phyloP scores from a whole-genome alignment of 2,329 filamentous ascomycete species.

The Ilyonectria destructans region DNA sequence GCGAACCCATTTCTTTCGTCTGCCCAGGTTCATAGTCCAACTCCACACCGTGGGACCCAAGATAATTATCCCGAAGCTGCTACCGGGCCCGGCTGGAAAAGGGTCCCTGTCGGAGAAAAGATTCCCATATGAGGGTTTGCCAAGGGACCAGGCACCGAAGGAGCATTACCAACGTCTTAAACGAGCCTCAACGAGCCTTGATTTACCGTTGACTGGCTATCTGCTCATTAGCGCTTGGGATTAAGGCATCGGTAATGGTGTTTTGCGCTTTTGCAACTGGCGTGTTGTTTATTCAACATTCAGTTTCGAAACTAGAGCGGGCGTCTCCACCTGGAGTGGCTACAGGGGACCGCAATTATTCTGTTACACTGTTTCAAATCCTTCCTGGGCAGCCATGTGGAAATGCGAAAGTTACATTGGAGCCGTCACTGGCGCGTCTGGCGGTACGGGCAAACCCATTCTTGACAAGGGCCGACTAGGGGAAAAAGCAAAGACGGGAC shows the following conservation, averaged over 20 bases:
- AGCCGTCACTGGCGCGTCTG: slow-evolving; percentile 9
- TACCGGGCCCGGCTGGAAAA: neutral
- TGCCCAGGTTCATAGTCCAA: slow-evolving; percentile 5
- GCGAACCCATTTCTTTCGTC: slow-evolving; percentile 11
- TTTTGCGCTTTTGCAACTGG: neutral
- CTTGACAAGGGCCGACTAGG: neutral
- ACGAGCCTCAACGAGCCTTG: neutral
- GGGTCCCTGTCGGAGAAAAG: neutral
- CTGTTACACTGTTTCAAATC: slow-evolving; percentile 1
- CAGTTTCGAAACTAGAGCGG: slow-evolving; percentile 1
- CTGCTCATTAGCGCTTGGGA: neutral
- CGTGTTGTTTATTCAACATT: neutral
- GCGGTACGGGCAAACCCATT: neutral
- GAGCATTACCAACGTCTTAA: neutral
- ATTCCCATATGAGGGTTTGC: neutral
- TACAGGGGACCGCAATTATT: neutral
- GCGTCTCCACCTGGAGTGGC: neutral
- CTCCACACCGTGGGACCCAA: slow-evolving; percentile 5
- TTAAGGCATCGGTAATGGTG: neutral
- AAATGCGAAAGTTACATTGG: neutral
- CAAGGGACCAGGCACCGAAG: neutral
- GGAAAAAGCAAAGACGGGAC: neutral
- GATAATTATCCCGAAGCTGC: slow-evolving; percentile 15
- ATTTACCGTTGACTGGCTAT: neutral
- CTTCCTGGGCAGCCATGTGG: neutral